A percentile compares a stretch with the other conserved stretches of the same genome.
phyloP scores from a whole-genome alignment of 768 basidiomycete species.

The Trametes coccinea region DNA sequence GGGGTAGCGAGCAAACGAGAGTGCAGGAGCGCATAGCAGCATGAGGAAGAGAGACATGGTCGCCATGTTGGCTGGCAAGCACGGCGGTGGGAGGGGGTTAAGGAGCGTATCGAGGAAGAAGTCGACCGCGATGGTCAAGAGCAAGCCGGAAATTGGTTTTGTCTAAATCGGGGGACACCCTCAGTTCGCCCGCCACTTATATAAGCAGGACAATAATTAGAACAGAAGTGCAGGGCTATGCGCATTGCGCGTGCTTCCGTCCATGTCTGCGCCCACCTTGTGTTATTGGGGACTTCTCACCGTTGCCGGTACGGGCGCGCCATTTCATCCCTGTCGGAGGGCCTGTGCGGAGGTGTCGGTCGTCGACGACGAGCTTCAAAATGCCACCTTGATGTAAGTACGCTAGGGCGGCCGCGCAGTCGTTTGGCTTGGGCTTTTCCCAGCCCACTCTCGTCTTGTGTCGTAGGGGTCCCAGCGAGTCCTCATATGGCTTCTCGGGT shows the following conservation, averaged over 20 bases:
- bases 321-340: too few relatives aligned
- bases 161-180: conserved; percentile 6
- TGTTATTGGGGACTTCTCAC: background rate
- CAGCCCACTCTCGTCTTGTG: too few relatives aligned
- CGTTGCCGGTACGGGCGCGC: background rate
- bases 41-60: conserved; percentile 31
- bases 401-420: too few relatives aligned
- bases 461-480: too few relatives aligned
- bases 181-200: background rate
- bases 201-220: conserved; percentile 8
- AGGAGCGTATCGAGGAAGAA: conserved; percentile 16
- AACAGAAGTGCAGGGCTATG: background rate
- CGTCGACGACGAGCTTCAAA: too few relatives aligned
- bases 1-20: conserved; percentile 19
- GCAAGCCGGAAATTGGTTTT: conserved; percentile 15
- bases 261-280: background rate
- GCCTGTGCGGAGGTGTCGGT: too few relatives aligned
- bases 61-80: conserved; percentile 32
- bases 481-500: too few relatives aligned
- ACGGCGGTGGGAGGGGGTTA: conserved; percentile 1
- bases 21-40: conserved; percentile 33
- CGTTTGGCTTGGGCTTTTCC: too few relatives aligned
- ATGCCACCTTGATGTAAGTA: too few relatives aligned
- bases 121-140: conserved; percentile 15
- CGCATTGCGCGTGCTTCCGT: background rate